Base-by-base conservation (phyloP, 331 rosid species). In the Quercus tomentella region DNA sequence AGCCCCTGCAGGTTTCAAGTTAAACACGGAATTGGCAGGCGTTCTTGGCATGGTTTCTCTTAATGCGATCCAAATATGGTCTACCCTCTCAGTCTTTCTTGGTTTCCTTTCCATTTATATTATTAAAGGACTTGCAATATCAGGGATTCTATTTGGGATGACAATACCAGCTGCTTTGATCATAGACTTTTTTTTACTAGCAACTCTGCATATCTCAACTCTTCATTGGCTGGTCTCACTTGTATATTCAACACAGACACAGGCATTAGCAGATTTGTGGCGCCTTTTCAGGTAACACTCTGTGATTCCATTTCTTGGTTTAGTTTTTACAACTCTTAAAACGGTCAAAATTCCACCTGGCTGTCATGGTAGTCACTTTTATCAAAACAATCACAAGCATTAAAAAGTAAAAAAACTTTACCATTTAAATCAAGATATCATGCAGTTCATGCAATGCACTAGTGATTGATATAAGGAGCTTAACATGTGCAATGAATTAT, bases 1-100 rank as follows among this genome's bases (percentile, higher is more conserved):
- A 80, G 87, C 87, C 79, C 99, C 98, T 35, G 99, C 96, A 22
- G 99, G 99, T 76, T 95, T 95, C 92, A 93, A 93, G 86, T 89
- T 95, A 87, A 95, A 93, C 88, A 88, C 90, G 1, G 98, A 95
- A 83, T 81, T 95, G 82, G 97, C 98, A 12, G 90, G 85, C 61
- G 93, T 90, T 67, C 88, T 95, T 76, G 98, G 99, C 84, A 84
- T 89, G 90, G 79, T 90, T 85, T 93, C 98, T 73, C 87, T 91
- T 74, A 95, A 91, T 87, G 93, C 90, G 30, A 91, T 93, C 78
- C 99, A 95, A 85, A 88, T 91, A 78, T 91, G 99, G 98, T 93
- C 98, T 79, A 88, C 98, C 11, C 92, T 95, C 76, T 91, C 98
- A 98, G 85, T 83, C 78, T 86, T 89, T 82, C 79, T 87, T 79